Base-by-base conservation (phyloP, 192 early-diverging fungal genomes). In the Entomortierella parvispora region DNA sequence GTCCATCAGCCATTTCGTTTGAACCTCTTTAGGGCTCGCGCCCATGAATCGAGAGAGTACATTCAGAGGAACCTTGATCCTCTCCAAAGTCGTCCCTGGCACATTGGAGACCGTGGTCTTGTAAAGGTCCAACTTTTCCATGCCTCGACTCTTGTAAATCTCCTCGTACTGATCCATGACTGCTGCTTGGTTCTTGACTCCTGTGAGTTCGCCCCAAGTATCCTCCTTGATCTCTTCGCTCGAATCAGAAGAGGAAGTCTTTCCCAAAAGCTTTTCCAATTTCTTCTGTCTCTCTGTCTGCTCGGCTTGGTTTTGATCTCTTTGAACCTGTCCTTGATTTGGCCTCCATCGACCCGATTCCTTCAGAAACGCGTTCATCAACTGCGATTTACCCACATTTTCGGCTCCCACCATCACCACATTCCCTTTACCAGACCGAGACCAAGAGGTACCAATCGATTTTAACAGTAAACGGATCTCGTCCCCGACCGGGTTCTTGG, bases 81-180 rank as follows among this genome's bases (percentile, higher is more conserved):
- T 31, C 40, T 61, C 65, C 29, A 77, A 29, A 0, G 74, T 77
- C 20, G 74, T 77, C 3, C 74, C 74, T 0, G 74, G 74, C 12
- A 77, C 61, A n/a, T 77, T 77, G n/a, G 74, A 77, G 11, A 77
- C 74, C 8, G 66, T 68, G 0, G 74, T 68, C 40, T 77, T 46
- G 43, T 68, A 68, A 32, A 52, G 54, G 11, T 44, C 37, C 5
- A 68, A 18, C 26, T 68, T 77, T 20, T 76, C 72, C 33, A 49
- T 14, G n/a, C 60, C 74, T 9, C 66, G 44, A 9, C 33, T 46
- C 50, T 58, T 68, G 49, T 64, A 77, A 5, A 77, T 4, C 12
- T n/a, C 5, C 48, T 77, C 60, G n/a, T 77, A 77, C 26, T 58
- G 17, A 17, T 68, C 65, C 33, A 77, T 50, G 14, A 68, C 74